Conservation (phyloP, 768 basidiomycete species). For the Hypholoma fasciculare region DNA sequence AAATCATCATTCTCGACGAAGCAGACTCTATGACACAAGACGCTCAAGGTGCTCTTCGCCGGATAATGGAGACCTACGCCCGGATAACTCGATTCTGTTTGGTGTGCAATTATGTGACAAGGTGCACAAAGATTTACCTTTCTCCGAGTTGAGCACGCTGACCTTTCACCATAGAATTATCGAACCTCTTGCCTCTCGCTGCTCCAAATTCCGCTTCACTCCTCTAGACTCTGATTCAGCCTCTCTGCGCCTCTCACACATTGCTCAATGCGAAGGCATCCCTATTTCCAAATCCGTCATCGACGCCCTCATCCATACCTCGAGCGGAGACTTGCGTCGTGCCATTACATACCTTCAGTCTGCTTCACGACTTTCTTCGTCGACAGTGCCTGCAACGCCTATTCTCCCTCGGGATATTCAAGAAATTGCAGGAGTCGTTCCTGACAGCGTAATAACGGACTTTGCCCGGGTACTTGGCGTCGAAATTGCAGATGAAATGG, state of each 20-base stretch:
- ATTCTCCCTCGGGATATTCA: slow-evolving; percentile 83
- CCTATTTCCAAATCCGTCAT: slow-evolving; percentile 59
- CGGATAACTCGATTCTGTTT: slow-evolving; percentile 97
- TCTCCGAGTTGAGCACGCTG: not conserved
- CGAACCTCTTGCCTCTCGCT: slow-evolving; percentile 97
- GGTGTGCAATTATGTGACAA: slow-evolving; percentile 98
- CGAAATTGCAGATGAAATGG: slow-evolving; percentile 52
- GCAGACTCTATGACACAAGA: slow-evolving; percentile 99
- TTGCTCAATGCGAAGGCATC: slow-evolving; percentile 77
- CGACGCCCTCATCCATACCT: slow-evolving; percentile 71
- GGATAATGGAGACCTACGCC: slow-evolving; percentile 99
- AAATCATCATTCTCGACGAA: slow-evolving; percentile 98
- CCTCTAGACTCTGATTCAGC: slow-evolving; percentile 84
- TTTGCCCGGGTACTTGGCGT: slow-evolving; percentile 77
- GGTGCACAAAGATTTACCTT: slow-evolving; percentile 46
- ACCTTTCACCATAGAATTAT: slow-evolving; percentile 69
- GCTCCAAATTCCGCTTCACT: slow-evolving; percentile 98
- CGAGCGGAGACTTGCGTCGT: slow-evolving; percentile 91
- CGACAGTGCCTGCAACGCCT: slow-evolving; percentile 67
- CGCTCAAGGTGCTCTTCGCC: slow-evolving; percentile 91
- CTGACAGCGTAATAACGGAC: slow-evolving; percentile 64
- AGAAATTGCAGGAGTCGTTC: slow-evolving; percentile 97
- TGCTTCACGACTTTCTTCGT: slow-evolving; percentile 82
- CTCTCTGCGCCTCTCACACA: slow-evolving; percentile 70
- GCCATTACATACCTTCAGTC: slow-evolving; percentile 98